These are phyloP conservation scores for Daldinia sp. DNA, from an alignment of 2,329 filamentous ascomycete genomes.

Conservation along the genomic window DNA sequence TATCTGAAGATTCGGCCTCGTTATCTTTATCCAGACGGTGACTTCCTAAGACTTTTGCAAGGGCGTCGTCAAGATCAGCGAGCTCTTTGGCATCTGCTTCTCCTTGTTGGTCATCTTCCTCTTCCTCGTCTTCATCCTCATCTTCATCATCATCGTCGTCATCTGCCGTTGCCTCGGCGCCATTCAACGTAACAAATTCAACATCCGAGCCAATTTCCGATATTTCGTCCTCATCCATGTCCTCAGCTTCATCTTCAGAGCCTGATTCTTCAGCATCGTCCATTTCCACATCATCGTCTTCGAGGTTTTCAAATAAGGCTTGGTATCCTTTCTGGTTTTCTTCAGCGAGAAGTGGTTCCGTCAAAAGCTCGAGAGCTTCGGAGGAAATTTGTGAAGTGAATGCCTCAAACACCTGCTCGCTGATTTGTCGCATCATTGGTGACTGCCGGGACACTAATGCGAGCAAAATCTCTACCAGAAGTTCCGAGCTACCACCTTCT, in stretches of 20 bases:
- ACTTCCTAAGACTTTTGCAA: constrained; percentile 82
- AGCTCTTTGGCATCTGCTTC: constrained; percentile 58
- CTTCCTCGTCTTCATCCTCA: constrained; percentile 57
- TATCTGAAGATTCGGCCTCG: constrained; percentile 67
- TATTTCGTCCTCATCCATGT: constrained; percentile 57
- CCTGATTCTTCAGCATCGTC: constrained; percentile 57
- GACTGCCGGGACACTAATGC: constrained; percentile 90
- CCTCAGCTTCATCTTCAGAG: constrained; percentile 57
- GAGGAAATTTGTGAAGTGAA: constrained; percentile 82
- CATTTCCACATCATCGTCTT: constrained; percentile 71
- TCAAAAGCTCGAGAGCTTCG: constrained; percentile 74
- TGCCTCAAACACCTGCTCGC: constrained; percentile 86
- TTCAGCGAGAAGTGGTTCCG: constrained; percentile 78
- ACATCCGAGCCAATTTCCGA: constrained; percentile 57
- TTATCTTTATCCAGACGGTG: constrained; percentile 71
- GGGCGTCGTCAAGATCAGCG: constrained; percentile 74
- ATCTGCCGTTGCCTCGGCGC: constrained; percentile 56
- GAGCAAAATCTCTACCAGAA: constrained; percentile 89
- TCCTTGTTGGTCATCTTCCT: constrained; percentile 55
- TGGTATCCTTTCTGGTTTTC: constrained; percentile 88
- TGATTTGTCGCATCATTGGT: constrained; percentile 84
- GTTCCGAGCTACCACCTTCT: constrained; percentile 71
- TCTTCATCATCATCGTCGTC: constrained; percentile 55
- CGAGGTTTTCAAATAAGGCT: constrained; percentile 82
- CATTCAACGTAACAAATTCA: constrained; percentile 55